Evolutionary conservation across 2,329 filamentous ascomycete genomes (phyloP).

Genomic region (Cryphonectria naterciae): DNA sequence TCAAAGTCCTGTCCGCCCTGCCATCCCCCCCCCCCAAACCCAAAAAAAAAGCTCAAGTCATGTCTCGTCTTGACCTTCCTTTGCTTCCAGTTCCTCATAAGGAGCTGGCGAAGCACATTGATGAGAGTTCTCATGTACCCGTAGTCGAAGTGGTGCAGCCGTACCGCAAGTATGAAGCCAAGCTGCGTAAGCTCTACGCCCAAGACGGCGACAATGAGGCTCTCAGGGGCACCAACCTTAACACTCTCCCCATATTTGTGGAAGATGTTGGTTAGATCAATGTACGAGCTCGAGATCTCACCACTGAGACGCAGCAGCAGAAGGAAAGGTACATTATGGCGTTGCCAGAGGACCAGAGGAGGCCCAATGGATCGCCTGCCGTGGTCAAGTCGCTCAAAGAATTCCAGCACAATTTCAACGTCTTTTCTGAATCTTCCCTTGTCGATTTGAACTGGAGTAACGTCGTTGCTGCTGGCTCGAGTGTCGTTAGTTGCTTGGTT

Average conservation of each 20-base stretch:
- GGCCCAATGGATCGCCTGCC: slow-evolving; percentile 65
- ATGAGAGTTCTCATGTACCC: slow-evolving; percentile 54
- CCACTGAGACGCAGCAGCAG: slow-evolving; percentile 61
- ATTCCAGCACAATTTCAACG: slow-evolving; percentile 77
- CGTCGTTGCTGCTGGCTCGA: slow-evolving; percentile 79
- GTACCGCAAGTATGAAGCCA: slow-evolving; percentile 69
- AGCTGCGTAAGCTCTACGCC: slow-evolving; percentile 69
- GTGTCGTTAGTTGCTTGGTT: slow-evolving; percentile 77
- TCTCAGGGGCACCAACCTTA: slow-evolving; percentile 61
- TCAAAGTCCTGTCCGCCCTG: background rate
- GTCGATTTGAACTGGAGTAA: slow-evolving; percentile 81
- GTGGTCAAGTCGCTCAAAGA: slow-evolving; percentile 69
- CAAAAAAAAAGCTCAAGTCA: slow-evolving; percentile 30
- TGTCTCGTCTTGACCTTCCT: slow-evolving; percentile 47
- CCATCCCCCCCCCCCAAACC: background rate
- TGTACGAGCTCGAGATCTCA: slow-evolving; percentile 64
- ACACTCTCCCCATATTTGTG: slow-evolving; percentile 69
- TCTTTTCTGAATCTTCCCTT: slow-evolving; percentile 81
- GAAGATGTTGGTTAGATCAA: slow-evolving; percentile 60
- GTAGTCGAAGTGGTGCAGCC: slow-evolving; percentile 65
- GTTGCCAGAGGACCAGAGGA: slow-evolving; percentile 64
- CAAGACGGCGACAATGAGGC: slow-evolving; percentile 65
- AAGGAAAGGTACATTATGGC: slow-evolving; percentile 72
- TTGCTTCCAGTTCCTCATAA: slow-evolving; percentile 50
- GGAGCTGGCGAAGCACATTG: slow-evolving; percentile 57